phyloP scores from a whole-genome alignment of 352 stramenopile species.

The Pythium vanterpoolii region DNA sequence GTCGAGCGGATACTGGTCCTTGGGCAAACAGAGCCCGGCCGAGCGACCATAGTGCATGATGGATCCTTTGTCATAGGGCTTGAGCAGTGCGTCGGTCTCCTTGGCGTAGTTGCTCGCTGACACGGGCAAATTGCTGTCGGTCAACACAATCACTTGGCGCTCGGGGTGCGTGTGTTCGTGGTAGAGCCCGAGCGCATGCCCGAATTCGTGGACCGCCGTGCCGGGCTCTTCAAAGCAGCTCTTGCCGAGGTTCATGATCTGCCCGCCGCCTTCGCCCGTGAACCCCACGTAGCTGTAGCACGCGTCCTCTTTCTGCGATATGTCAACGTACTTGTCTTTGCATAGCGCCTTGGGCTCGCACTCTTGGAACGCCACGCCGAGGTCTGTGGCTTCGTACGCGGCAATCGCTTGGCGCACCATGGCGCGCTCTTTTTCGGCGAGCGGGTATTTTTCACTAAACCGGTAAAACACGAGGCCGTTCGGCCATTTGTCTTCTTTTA shows the following conservation, averaged over 20 bases:
- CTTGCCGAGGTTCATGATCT: constrained; percentile 66
- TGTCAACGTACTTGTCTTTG: constrained; percentile 66
- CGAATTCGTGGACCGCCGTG: constrained; percentile 62
- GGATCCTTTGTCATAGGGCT: constrained; percentile 61
- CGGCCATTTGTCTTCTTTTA: constrained; percentile 63
- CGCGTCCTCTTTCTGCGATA: constrained; percentile 63
- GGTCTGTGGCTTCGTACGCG: constrained; percentile 51
- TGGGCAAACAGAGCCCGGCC: constrained; percentile 66
- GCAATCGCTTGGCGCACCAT: constrained; percentile 57
- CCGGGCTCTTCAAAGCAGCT: constrained; percentile 57
- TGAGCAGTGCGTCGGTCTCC: constrained; percentile 49
- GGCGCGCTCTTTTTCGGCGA: constrained; percentile 28
- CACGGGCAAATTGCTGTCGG: constrained; percentile 53
- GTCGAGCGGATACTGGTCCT: constrained; percentile 55
- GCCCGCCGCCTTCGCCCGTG: constrained; percentile 53
- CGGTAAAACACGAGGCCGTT: constrained; percentile 68
- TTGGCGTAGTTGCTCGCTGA: constrained; percentile 71
- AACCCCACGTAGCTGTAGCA: constrained; percentile 79
- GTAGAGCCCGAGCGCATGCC: constrained; percentile 60
- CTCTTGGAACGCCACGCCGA: constrained; percentile 63
- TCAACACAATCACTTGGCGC: constrained; percentile 67
- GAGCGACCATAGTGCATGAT: constrained; percentile 80
- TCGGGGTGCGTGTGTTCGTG: constrained; percentile 73
- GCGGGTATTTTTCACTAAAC: constrained; percentile 49
- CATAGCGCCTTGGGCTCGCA: constrained; percentile 56